Evolutionary conservation across 2,329 filamentous ascomycete species (phyloP).

Genomic region (Coniosporium tulheliwenetii): DNA sequence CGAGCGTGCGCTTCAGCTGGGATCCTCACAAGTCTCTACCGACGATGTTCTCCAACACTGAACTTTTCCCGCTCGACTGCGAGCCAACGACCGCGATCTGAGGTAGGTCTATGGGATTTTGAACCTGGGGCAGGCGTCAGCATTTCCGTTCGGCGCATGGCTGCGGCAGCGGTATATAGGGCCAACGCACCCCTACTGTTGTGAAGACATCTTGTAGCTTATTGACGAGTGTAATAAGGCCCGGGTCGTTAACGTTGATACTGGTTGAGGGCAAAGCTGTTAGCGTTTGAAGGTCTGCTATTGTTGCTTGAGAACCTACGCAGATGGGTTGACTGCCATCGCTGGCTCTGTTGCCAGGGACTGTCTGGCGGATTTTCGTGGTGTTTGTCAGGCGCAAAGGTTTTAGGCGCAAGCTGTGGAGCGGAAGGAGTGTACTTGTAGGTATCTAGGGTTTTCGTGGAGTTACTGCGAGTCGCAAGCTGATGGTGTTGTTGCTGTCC

Average conservation of each 20-base stretch:
- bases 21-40: slow-evolving; percentile 83
- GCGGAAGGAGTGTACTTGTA: no score
- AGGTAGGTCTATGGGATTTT: slow-evolving; percentile 97
- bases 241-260: slow-evolving; percentile 57
- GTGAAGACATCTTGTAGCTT: slow-evolving; percentile 99
- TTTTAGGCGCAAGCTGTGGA: not conserved
- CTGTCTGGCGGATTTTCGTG: not conserved
- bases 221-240: slow-evolving; percentile 75
- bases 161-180: no score
- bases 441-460: no score
- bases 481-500: no score
- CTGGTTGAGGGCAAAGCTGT: slow-evolving; percentile 20
- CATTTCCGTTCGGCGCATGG: not conserved
- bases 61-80: slow-evolving; percentile 98
- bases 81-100: slow-evolving; percentile 97
- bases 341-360: not conserved
- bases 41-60: slow-evolving; percentile 96
- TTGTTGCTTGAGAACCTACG: not conserved
- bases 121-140: slow-evolving; percentile 41
- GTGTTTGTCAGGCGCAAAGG: not conserved
- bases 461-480: no score
- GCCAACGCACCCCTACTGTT: slow-evolving; percentile 62
- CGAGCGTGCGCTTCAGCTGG: not conserved
- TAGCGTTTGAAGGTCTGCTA: not conserved
- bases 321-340: not conserved